Evolutionary conservation across 176 grass and related monocot species (phyloP), one percentile per base, ranked within the genome.

Genomic region (Oryza rufipogon): DNA sequence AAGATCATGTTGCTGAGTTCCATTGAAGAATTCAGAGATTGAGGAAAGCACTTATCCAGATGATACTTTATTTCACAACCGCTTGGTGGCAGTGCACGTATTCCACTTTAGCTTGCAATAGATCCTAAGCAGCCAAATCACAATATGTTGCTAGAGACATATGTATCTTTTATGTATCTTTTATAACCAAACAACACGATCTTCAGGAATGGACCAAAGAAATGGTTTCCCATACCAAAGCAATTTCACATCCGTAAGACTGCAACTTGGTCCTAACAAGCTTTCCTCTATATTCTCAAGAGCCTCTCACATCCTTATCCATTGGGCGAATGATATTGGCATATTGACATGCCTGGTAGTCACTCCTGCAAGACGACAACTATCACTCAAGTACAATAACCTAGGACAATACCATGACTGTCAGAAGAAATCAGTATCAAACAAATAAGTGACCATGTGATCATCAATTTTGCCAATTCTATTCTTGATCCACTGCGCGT

Each of bases 401-500:
- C 34, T 66, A 28, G n/a, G 20, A 38, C 36, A 46, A 75, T 75
- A 68, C 60, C 36, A 54, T 79, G 11, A 42, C 11, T 67, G 52
- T 19, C 44, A 70, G 7, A 71, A 78, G 58, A 32, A 65, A 63
- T 71, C 4, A 64, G 41, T 22, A 72, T 30, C 39, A 19, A 73
- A 71, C 6, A 19, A 65, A 72, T 0, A 2, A 51, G 3, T 6
- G 9, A 9, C 45, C 73, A 45, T 44, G 8, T 56, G 46, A 3
- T 9, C 13, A 52, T 41, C n/a, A 66, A 76, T 12, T 65, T 36
- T 79, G 9, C 68, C 68, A 77, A 77, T 83, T 22, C 12, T 25
- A 45, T 84, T 66, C 30, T 58, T 11, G 0, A 78, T 46, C 17
- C 68, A 84, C 17, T 56, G 23, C 70, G 19, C 17, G 14, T 45